These are phyloP conservation scores for Artemisia annua DNA, from an alignment of 129 eudicot species.

Conservation along the genomic window DNA sequence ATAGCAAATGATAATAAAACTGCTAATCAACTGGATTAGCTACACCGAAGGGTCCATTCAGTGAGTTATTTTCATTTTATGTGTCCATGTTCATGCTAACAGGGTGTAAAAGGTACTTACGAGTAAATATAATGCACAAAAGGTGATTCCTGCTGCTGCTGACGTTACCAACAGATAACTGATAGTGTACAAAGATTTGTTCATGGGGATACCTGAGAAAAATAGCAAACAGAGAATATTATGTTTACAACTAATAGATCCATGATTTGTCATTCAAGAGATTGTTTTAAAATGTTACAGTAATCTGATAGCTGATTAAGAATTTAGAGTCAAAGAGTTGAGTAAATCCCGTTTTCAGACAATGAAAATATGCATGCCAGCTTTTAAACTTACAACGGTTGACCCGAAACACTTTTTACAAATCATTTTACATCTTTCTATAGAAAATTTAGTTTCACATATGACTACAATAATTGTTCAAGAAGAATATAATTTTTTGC, in stretches of 20 bases:
- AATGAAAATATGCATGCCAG: background rate
- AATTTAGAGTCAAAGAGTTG: background rate
- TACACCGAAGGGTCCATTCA: slow-evolving; percentile 12
- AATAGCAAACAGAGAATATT: background rate
- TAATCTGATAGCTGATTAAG: slow-evolving; percentile 1
- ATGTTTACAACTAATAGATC: background rate
- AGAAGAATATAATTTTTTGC: too few species aligned
- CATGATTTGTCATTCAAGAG: background rate
- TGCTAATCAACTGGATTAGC: slow-evolving; percentile 2
- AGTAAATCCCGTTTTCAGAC: too few species aligned
- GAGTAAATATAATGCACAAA: slow-evolving; percentile 56
- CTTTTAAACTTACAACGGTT: background rate
- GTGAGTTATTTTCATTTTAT: background rate
- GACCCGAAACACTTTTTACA: too few species aligned
- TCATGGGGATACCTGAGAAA: slow-evolving; percentile 71
- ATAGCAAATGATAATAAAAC: background rate
- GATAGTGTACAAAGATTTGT: slow-evolving; percentile 68
- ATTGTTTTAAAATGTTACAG: background rate
- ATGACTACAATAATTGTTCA: too few species aligned
- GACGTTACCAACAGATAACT: slow-evolving; percentile 74
- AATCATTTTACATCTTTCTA: too few species aligned
- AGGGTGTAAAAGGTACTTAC: slow-evolving; percentile 33
- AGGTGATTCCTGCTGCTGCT: slow-evolving; percentile 72
- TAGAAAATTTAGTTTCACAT: too few species aligned
- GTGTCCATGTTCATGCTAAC: background rate